Evolutionary conservation across 164 flowering plant genomes (phyloP).

Genomic region (Echeveria elegans): DNA sequence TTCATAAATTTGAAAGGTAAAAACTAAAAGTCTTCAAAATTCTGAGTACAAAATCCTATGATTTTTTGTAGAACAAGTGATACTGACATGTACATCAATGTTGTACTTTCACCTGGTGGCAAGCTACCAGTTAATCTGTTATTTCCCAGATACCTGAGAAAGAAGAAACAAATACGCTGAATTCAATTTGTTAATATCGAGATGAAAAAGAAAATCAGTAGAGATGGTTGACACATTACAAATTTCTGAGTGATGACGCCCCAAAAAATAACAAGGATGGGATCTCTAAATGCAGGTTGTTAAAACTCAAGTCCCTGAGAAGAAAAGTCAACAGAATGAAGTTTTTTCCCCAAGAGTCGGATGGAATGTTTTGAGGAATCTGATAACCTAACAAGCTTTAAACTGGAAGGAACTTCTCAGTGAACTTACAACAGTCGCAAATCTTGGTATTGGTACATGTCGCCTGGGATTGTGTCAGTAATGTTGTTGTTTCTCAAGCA

Average conservation of each 20-base stretch:
- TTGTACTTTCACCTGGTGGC: slow-evolving; percentile 31
- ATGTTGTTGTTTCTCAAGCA: slow-evolving; percentile 52
- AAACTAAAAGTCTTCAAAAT: not conserved
- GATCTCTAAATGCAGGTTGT: slow-evolving; percentile 48
- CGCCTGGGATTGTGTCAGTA: slow-evolving; percentile 44
- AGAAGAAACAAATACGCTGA: not conserved
- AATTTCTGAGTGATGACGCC: slow-evolving; percentile 29
- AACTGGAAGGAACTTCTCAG: not conserved
- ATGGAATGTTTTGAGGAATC: not conserved
- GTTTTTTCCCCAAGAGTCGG: not conserved
- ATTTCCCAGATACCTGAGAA: slow-evolving; percentile 69
- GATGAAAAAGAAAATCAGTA: not conserved
- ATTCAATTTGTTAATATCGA: not conserved
- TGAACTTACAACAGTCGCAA: slow-evolving; percentile 46
- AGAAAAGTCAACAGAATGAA: not conserved
- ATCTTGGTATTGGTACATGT: slow-evolving; percentile 30
- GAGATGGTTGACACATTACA: slow-evolving; percentile 32
- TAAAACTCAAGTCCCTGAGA: slow-evolving; percentile 77
- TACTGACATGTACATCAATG: slow-evolving; percentile 45
- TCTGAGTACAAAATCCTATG: not conserved
- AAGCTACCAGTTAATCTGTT: slow-evolving; percentile 48
- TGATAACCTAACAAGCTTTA: not conserved
- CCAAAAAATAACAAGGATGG: slow-evolving; percentile 43
- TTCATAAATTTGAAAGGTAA: not conserved
- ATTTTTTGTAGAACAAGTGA: not conserved